Percentiles rank a stretch among this genome's conserved stretches.
Evolutionary conservation across 768 basidiomycete genomes (phyloP).

Genomic region (Lactarius akahatsu): DNA sequence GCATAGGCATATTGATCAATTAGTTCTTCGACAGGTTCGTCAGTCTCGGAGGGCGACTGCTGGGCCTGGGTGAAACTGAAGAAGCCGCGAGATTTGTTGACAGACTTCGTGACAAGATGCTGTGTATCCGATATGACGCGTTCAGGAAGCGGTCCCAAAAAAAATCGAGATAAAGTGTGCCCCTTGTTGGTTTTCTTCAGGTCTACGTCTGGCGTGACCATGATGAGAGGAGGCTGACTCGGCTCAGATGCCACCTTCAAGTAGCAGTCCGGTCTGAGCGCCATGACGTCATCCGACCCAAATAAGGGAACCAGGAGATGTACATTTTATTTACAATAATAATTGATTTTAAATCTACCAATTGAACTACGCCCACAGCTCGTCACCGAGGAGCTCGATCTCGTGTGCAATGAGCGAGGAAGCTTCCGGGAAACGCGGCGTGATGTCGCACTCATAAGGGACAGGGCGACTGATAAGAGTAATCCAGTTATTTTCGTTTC

Average conservation of each 20-base stretch:
- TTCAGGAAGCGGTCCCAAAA: constrained; percentile 78
- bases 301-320: not conserved
- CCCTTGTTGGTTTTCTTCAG: constrained; percentile 23
- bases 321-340: not conserved
- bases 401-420: constrained; percentile 9
- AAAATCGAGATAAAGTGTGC: constrained; percentile 54
- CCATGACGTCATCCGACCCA: constrained; percentile 6
- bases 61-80: constrained; percentile 33
- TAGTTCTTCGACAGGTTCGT: constrained; percentile 44
- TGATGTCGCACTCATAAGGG: constrained; percentile 23
- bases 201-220: constrained; percentile 16
- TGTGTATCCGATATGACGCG: constrained; percentile 45
- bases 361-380: not conserved
- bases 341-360: not conserved
- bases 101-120: constrained; percentile 16
- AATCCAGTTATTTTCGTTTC: not conserved
- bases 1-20: constrained; percentile 61
- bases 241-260: not conserved
- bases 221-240: constrained; percentile 19
- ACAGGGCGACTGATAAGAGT: constrained; percentile 18
- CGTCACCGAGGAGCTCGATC: constrained; percentile 19
- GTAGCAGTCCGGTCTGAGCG: not conserved
- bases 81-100: constrained; percentile 23
- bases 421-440: constrained; percentile 26
- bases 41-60: constrained; percentile 34